Conservation (phyloP, 352 stramenopile species). For the Globisporangium spiculum region DNA sequence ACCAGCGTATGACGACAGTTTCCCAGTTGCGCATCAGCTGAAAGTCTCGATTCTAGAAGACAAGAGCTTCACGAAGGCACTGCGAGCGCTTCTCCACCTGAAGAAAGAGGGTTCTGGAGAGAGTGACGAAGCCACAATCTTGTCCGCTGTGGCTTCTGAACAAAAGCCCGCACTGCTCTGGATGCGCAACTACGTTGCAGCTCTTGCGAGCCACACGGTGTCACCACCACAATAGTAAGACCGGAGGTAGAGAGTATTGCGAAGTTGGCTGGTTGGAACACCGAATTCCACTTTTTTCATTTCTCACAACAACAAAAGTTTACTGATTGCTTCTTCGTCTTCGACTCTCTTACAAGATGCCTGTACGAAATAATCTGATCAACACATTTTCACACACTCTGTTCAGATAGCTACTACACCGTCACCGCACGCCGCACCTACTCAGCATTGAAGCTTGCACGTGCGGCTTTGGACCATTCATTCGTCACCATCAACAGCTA, state of each 20-base stretch:
- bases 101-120: slow-evolving; percentile 8
- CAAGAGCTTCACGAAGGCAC: slow-evolving; percentile 32
- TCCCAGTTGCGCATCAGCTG: slow-evolving; percentile 8
- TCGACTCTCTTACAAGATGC: neutral
- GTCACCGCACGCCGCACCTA: neutral
- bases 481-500: neutral
- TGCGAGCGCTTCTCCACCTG: slow-evolving; percentile 27
- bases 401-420: neutral
- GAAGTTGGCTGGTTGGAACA: neutral
- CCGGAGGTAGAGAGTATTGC: neutral
- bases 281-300: neutral
- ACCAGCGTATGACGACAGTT: slow-evolving; percentile 23
- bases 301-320: slow-evolving; percentile 7
- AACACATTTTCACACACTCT: slow-evolving; percentile 9
- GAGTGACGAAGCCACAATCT: slow-evolving; percentile 8
- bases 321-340: neutral
- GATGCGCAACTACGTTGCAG: slow-evolving; percentile 22
- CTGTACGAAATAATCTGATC: neutral
- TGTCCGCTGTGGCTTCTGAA: neutral
- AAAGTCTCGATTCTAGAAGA: slow-evolving; percentile 35
- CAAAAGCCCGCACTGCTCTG: slow-evolving; percentile 17
- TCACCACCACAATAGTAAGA: neutral
- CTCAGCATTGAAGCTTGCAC: slow-evolving; percentile 1
- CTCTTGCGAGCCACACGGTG: neutral
- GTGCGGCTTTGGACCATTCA: neutral